These are phyloP conservation scores for Neoscytalidium dimidiatum DNA, from an alignment of 2,329 filamentous ascomycete genomes.

Conservation along the genomic window DNA sequence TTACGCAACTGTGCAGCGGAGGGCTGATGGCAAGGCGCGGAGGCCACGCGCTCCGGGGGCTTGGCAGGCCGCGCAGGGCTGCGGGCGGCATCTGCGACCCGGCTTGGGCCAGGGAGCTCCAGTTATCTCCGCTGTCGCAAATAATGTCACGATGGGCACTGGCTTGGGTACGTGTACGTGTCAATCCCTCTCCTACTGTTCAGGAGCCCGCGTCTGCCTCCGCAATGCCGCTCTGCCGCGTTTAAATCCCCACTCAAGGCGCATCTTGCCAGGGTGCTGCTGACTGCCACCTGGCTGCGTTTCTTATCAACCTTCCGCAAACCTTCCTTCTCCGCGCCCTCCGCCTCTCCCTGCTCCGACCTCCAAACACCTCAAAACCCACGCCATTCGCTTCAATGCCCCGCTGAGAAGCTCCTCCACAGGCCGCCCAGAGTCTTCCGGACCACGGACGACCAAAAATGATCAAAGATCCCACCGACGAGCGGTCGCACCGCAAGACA, in stretches of 20 bases:
- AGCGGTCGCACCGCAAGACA: slow-evolving; percentile 58
- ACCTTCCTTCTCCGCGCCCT: neutral
- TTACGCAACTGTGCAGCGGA: slow-evolving; percentile 15
- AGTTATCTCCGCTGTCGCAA: slow-evolving; percentile 17
- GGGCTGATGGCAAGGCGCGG: neutral
- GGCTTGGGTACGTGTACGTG: slow-evolving; percentile 6
- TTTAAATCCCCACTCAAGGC: neutral
- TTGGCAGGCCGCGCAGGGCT: slow-evolving; percentile 10
- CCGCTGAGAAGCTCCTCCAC: neutral
- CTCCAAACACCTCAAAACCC: neutral
- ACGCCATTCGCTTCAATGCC: slow-evolving; percentile 6
- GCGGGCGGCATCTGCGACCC: slow-evolving; percentile 2
- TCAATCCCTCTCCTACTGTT: slow-evolving; percentile 13
- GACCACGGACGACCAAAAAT: slow-evolving; percentile 13
- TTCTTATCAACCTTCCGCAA: slow-evolving; percentile 2
- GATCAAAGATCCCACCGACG: slow-evolving; percentile 31
- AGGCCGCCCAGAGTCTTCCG: slow-evolving; percentile 8
- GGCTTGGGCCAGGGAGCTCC: slow-evolving; percentile 3
- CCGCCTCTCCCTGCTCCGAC: neutral
- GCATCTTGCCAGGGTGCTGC: neutral
- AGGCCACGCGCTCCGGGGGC: slow-evolving; percentile 5
- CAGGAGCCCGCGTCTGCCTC: neutral
- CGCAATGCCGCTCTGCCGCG: neutral
- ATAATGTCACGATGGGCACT: slow-evolving; percentile 11
- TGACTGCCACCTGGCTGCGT: neutral